Conservation (phyloP, 352 stramenopile genomes). For the Hyaloperonospora arabidopsidis region DNA sequence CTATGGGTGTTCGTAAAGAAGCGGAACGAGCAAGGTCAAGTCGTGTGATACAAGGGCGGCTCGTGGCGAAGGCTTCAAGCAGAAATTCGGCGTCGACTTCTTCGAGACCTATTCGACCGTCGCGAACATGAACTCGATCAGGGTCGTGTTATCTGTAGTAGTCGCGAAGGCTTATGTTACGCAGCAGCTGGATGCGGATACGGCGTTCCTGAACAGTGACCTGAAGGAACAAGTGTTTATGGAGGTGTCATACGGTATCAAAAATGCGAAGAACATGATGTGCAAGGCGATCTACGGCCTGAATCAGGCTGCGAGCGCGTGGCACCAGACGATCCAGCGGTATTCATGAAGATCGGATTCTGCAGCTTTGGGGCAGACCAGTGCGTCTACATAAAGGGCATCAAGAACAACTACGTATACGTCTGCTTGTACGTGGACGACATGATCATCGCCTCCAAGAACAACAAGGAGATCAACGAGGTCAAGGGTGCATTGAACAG, state of each 20-base stretch:
- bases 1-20: slow-evolving; percentile 9
- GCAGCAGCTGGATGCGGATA: slow-evolving; percentile 6
- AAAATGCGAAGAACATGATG: not conserved
- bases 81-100: slow-evolving; percentile 10
- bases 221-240: slow-evolving; percentile 5
- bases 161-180: not conserved
- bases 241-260: slow-evolving; percentile 4
- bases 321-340: slow-evolving; percentile 1
- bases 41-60: not conserved
- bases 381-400: not conserved
- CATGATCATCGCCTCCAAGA: not conserved
- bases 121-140: slow-evolving; percentile 12
- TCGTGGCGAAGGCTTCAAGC: slow-evolving; percentile 6
- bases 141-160: slow-evolving; percentile 1
- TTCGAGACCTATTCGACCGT: slow-evolving; percentile 8
- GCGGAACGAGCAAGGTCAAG: slow-evolving; percentile 1
- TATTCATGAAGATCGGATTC: not conserved
- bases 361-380: not conserved
- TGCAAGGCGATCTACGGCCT: slow-evolving; percentile 19
- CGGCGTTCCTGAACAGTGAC: slow-evolving; percentile 10
- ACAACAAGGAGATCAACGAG: not conserved
- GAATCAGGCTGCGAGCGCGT: slow-evolving; percentile 13
- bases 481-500: not conserved
- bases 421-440: slow-evolving; percentile 1
- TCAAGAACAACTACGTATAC: not conserved